Base-by-base conservation (phyloP, 257 asterid genomes). In the Solanum gracilifrons region DNA sequence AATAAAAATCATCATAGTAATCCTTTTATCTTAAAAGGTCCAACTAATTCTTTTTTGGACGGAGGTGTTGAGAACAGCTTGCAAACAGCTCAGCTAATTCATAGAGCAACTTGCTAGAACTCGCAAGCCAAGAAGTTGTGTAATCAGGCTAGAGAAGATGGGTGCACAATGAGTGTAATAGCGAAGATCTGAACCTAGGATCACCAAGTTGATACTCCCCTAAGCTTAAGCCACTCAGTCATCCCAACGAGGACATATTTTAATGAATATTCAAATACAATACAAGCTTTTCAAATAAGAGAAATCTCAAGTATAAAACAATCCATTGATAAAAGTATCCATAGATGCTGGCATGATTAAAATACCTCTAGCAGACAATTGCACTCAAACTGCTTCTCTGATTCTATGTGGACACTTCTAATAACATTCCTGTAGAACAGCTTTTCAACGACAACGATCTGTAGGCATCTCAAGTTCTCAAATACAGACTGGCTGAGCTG, bases 291-390 rank as follows among this genome's bases (percentile, higher is more conserved):
- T 74, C 82, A 37, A 75, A 37, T 12, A 36, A 35, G 16, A 66
- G 20, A 13, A 69, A 75, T 75, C 55, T 75, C 82, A 75, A 75
- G 48, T 35, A 74, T 23, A 33, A 36, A 75, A 23, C 55, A 75
- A 36, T 20, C 27, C 41, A 74, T 5, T 6, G 31, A 74, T 74
- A 36, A 21, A 76, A 37, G 58, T 12, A 76, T n/a, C 31, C 20
- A 0, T n/a, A 37, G 58, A 76, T 76, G 83, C 58, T 76, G 31
- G 3, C 33, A 4, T 76, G 58, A 75, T 37, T 36, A 76, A 18
- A 12, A 72, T 94, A 97, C 98, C 98, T 97, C 94, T 87, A 95
- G 90, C 87, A 97, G 98, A 92, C 96, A 93, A 85, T 77, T 90
- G 87, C 98, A 95, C 87, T 91, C 92, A 72, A 87, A 89, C 88